phyloP scores from a whole-genome alignment of 306 rosid species.

The Benincasa hispida region DNA sequence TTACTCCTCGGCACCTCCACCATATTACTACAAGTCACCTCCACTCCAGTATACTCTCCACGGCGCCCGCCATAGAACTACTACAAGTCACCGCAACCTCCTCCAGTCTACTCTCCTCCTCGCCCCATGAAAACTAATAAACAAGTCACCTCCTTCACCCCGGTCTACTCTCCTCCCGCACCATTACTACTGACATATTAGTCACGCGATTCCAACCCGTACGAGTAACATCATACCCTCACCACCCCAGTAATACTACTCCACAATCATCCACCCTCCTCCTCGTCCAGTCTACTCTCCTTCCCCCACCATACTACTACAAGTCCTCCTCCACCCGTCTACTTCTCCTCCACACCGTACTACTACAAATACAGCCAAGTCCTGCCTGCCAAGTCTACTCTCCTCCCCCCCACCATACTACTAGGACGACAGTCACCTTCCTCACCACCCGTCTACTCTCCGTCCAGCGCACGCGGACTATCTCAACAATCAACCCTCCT shows the following conservation, averaged over 20 bases:
- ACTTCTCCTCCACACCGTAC: neutral
- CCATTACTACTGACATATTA: constrained; percentile 1
- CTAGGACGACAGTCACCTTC: constrained; percentile 4
- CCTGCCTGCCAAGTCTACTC: constrained; percentile 9
- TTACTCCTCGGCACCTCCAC: constrained; percentile 14
- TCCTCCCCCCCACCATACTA: neutral
- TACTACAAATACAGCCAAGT: constrained; percentile 12
- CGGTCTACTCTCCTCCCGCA: neutral
- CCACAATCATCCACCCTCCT: constrained; percentile 25
- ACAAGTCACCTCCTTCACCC: constrained; percentile 14
- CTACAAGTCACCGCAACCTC: constrained; percentile 18
- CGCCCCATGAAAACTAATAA: neutral
- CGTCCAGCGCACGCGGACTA: too few relatives aligned
- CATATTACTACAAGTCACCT: neutral
- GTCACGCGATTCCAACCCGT: too few relatives aligned
- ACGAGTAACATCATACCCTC: too few relatives aligned
- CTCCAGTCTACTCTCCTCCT: neutral
- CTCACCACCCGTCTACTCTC: constrained; percentile 11
- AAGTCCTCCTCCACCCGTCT: constrained; percentile 13
- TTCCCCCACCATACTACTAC: neutral
- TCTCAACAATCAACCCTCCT: too few relatives aligned
- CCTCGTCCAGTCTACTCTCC: constrained; percentile 1
- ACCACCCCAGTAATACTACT: constrained; percentile 41
- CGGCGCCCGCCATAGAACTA: constrained; percentile 3
- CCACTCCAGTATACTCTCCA: neutral